These are phyloP conservation scores for Cryphonectria japonica DNA, from an alignment of 2,329 filamentous ascomycete genomes.

Conservation along the genomic window DNA sequence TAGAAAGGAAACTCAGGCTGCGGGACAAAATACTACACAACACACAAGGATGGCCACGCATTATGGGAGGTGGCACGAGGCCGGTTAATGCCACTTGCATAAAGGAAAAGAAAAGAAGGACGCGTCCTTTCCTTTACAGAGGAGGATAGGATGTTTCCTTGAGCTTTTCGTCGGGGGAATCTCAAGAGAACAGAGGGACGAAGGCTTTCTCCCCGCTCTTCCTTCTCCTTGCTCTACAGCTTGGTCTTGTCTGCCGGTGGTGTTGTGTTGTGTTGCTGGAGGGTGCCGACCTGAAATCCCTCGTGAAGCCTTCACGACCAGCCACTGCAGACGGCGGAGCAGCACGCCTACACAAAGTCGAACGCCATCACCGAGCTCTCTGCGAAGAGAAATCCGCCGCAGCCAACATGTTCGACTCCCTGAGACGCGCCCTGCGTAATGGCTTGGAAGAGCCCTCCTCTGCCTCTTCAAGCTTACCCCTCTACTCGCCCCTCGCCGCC, in stretches of 20 bases:
- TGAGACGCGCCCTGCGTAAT: conserved; percentile 3
- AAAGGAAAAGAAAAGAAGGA: background rate
- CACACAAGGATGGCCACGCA: background rate
- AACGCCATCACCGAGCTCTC: background rate
- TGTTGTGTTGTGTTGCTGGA: background rate
- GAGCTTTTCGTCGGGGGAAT: background rate
- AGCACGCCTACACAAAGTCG: background rate
- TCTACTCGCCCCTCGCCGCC: conserved; percentile 23
- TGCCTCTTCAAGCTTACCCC: conserved; percentile 11
- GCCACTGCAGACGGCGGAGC: background rate
- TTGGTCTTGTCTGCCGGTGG: background rate
- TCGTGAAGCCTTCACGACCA: background rate
- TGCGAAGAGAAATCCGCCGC: background rate
- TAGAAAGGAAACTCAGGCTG: background rate
- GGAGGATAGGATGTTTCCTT: background rate
- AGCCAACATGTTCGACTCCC: conserved; percentile 13
- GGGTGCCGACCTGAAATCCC: background rate
- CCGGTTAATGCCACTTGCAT: background rate
- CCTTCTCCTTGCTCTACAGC: background rate
- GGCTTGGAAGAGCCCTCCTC: conserved; percentile 1
- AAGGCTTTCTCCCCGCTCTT: background rate
- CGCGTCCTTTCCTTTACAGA: background rate
- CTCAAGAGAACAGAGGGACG: background rate
- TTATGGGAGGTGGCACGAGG: background rate
- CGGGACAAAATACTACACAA: background rate